Base-by-base conservation (phyloP, 1,284 basidiomycete species). In the Lentinus polychrous region DNA sequence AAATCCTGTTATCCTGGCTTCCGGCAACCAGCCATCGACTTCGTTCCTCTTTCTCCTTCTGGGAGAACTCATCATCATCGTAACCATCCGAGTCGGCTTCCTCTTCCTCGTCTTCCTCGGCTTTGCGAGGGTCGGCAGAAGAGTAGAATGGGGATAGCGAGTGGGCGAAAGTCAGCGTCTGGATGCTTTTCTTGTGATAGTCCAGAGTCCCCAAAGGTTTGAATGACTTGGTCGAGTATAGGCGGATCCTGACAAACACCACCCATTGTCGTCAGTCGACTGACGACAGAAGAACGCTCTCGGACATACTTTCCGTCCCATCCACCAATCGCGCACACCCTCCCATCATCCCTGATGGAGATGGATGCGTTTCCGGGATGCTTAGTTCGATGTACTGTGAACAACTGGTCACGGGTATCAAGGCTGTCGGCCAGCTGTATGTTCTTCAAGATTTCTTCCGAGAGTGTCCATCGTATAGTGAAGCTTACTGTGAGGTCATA, bases 231-330 rank as follows among this genome's bases (percentile, higher is more conserved):
- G 86, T 83, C 0, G 89, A 86, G 65, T 84, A 91, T 8, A 94
- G 67, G 0, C 88, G 79, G 34, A 92, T 74, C 50, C 91, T 93
- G 58, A 8, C n/a, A 14, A 2, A 14, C 5, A 34, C 10, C 14
- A n/a, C n/a, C n/a, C n/a, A 14, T 14, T 12, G 32, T 45, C 15
- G 22, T 41, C 18, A 48, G 12, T 6, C 12, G 10, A 18, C 2
- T 31, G 15, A 38, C 20, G 10, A 15, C 8, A 39, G 17, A 15
- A n/a, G 8, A 11, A 27, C 6, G 27, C 39, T 27, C 10, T 27
- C 27, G 17, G 20, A 35, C 83, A 58, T 55, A 91, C 91, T 74
- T 79, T 31, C 92, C 91, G 55, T 94, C 91, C 92, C 92, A 94
- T 0, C 91, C 88, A 2, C 86, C 91, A 1, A 91, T 69, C 0